A percentile compares a stretch with the other conserved stretches of the same genome.
These are phyloP conservation scores for Fraxinus ornus DNA, from an alignment of 305 asterid species.

Conservation along the genomic window DNA sequence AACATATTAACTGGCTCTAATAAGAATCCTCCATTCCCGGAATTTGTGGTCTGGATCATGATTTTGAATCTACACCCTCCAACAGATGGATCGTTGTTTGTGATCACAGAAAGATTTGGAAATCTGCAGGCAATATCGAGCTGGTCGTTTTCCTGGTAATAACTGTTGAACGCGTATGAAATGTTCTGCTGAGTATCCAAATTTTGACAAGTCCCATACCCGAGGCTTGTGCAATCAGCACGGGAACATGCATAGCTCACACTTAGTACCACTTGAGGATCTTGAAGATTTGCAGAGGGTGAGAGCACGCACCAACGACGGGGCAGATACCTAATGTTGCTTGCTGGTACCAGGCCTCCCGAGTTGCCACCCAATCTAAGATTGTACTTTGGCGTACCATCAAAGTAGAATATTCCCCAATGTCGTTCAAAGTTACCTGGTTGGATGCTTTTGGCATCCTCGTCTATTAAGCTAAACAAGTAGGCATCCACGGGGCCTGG, in stretches of 20 bases:
- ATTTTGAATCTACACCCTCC: slow-evolving; percentile 64
- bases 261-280: slow-evolving; percentile 58
- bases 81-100: slow-evolving; percentile 59
- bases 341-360: slow-evolving; percentile 51
- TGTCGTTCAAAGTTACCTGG: slow-evolving; percentile 97
- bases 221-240: slow-evolving; percentile 85
- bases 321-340: slow-evolving; percentile 43
- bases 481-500: slow-evolving; percentile 80
- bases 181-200: slow-evolving; percentile 54
- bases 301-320: slow-evolving; percentile 75
- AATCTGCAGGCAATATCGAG: slow-evolving; percentile 65
- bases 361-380: slow-evolving; percentile 52
- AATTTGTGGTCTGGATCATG: slow-evolving; percentile 53
- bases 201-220: slow-evolving; percentile 56
- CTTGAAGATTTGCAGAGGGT: slow-evolving; percentile 51
- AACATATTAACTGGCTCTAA: slow-evolving; percentile 26
- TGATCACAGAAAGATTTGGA: slow-evolving; percentile 64
- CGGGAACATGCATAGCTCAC: slow-evolving; percentile 71
- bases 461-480: slow-evolving; percentile 81
- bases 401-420: slow-evolving; percentile 81
- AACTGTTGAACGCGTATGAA: slow-evolving; percentile 80
- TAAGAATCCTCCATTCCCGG: slow-evolving; percentile 28
- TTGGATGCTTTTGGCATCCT: slow-evolving; percentile 81
- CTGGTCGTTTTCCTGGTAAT: slow-evolving; percentile 71
- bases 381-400: slow-evolving; percentile 77